Percentiles rank a stretch among this genome's conserved stretches.
phyloP scores from a whole-genome alignment of 2,329 filamentous ascomycete genomes.

The Colletotrichum musae region DNA sequence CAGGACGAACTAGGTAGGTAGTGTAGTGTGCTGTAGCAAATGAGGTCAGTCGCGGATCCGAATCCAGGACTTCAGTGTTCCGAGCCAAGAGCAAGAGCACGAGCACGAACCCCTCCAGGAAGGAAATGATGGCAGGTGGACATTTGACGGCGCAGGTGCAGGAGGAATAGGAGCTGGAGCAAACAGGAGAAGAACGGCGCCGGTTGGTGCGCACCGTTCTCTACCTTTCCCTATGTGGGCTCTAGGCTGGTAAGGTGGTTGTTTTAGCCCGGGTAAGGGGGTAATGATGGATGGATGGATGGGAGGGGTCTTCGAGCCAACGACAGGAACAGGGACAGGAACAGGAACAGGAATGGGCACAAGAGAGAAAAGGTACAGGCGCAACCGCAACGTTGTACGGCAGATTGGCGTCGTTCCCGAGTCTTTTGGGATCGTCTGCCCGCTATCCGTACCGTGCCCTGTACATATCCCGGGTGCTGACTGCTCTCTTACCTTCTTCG shows the following conservation, averaged over 20 bases:
- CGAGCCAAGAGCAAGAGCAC: conserved; percentile 21
- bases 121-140: conserved; percentile 29
- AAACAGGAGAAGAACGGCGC: conserved; percentile 12
- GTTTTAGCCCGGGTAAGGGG: conserved; percentile 14
- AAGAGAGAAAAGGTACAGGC: too few species aligned
- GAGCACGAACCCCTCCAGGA: conserved; percentile 26
- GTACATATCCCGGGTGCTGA: not conserved
- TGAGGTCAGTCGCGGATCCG: conserved; percentile 39
- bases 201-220: conserved; percentile 22
- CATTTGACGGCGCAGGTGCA: conserved; percentile 25
- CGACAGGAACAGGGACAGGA: not conserved
- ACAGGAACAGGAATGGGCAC: too few species aligned
- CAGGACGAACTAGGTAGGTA: not conserved
- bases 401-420: not conserved
- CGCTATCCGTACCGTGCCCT: not conserved
- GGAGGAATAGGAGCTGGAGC: conserved; percentile 7
- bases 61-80: conserved; percentile 20
- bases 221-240: not conserved
- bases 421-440: not conserved
- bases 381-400: not conserved
- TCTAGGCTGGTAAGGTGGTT: too few species aligned
- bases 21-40: conserved; percentile 21
- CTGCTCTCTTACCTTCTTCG: not conserved
- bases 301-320: conserved; percentile 7
- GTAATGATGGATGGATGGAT: not conserved